These are phyloP conservation scores for Pestalotiopsis fici DNA, from an alignment of 2,329 filamentous ascomycete genomes.

Conservation along the genomic window DNA sequence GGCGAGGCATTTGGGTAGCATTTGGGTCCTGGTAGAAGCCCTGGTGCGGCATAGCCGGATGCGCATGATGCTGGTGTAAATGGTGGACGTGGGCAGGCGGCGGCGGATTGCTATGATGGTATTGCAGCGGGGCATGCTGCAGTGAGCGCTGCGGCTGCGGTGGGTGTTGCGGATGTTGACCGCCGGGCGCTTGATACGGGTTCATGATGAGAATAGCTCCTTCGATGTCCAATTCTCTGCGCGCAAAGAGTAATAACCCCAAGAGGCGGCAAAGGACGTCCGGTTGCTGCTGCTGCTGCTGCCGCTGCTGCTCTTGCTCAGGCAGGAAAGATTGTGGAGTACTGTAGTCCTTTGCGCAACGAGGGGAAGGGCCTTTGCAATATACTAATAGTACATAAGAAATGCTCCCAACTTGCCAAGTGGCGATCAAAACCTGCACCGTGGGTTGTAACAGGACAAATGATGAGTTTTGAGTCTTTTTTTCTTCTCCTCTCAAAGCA, in stretches of 20 bases:
- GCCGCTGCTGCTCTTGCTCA: too few relatives aligned
- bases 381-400: too few relatives aligned
- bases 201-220: not conserved
- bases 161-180: constrained; percentile 1
- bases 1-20: not conserved
- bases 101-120: not conserved
- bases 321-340: too few relatives aligned
- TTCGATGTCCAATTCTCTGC: not conserved
- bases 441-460: too few relatives aligned
- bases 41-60: not conserved
- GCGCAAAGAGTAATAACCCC: not conserved
- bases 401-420: too few relatives aligned
- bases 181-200: constrained; percentile 2
- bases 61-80: not conserved
- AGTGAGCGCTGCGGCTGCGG: not conserved
- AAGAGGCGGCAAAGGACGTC: not conserved
- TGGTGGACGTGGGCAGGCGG: not conserved
- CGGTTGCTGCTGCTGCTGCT: too few relatives aligned
- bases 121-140: not conserved
- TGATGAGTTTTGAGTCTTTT: not conserved
- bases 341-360: too few relatives aligned
- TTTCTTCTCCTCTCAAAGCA: too few relatives aligned
- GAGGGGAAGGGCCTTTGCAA: too few relatives aligned
- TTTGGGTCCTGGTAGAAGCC: not conserved
- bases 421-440: too few relatives aligned